Base-by-base conservation (phyloP, 495 filamentous ascomycete species). In the Penicillium taxi region DNA sequence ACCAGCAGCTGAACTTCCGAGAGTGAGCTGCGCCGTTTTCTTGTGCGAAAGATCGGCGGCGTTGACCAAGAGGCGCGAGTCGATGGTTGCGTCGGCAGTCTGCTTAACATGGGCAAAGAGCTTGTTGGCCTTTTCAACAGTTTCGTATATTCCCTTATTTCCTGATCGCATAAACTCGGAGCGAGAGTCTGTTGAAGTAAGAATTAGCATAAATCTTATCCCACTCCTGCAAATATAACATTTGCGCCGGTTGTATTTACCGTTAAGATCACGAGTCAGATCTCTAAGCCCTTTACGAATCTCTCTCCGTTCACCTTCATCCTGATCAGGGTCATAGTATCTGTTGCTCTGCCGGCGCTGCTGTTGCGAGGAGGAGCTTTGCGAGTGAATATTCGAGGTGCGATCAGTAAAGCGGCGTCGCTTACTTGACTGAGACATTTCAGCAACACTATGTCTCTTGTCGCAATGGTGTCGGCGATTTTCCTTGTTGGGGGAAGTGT, bases 321-420 rank as follows among this genome's bases (percentile, higher is more conserved):
- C 74, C 52, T 99, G 91, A 47, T 94, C 80, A 0, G 91, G 91
- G 43, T 99, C 86, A 52, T 93, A 99, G 42, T 68, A 81, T 37
- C 70, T 55, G 4, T 55, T 72, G 23, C 44, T 37, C 21, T 48
- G 35, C 25, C 39, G 33, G 6, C 39, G 46, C 37, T 59, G n/a
- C n/a, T n/a, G n/a, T n/a, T n/a, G 58, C 26, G 59, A 54, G 5
- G 39, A 41, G 17, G 44, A 31, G 15, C 34, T 16, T 40, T 57
- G 56, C 20, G 56, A 60, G 36, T 60, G 59, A 7, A 41, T 29
- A 39, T 62, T 65, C 4, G 48, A 39, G 6, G 41, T 17, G 37
- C 55, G 57, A 25, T 67, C 61, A 9, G 50, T 53, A 4, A 73
- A 46, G 46, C 67, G 66, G 21, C 58, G 58, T 16, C 71, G 62